phyloP scores from a whole-genome alignment of 192 early-diverging fungal genomes.

The Coemansia sp. region DNA sequence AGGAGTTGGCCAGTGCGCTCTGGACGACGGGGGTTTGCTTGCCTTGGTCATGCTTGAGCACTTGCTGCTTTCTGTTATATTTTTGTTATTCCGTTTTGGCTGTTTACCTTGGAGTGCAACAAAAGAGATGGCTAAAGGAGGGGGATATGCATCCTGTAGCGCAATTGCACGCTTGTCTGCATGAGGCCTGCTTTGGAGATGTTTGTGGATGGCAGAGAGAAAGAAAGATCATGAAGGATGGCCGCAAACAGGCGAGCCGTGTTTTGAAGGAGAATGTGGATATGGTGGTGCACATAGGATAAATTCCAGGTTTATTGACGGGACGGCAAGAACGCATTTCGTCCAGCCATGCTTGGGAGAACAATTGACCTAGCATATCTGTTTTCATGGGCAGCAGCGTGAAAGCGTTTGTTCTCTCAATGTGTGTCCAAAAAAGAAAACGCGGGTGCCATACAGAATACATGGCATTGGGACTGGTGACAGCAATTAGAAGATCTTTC shows the following conservation, averaged over 20 bases:
- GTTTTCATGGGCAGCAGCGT: too few species aligned
- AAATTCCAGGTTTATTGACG: background rate
- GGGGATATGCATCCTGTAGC: background rate
- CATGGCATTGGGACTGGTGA: too few species aligned
- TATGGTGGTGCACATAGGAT: background rate
- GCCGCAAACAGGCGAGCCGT: background rate
- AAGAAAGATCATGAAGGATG: background rate
- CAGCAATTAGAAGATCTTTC: too few species aligned
- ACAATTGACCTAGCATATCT: background rate
- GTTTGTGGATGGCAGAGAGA: background rate
- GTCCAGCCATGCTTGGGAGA: background rate
- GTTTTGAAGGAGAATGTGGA: background rate
- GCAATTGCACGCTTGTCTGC: background rate
- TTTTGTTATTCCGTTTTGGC: background rate
- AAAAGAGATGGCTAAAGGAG: background rate
- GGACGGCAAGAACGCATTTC: background rate
- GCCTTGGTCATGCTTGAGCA: background rate
- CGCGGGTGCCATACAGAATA: too few species aligned
- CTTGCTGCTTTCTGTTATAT: background rate
- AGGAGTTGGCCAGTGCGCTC: conserved; percentile 5
- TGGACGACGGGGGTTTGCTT: background rate
- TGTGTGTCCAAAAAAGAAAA: too few species aligned
- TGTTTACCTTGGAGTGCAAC: background rate
- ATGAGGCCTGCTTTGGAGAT: background rate
- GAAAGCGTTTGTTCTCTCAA: too few species aligned